Conservation (phyloP, 176 grass and related monocot genomes). For the Phoenix roebelenii region DNA sequence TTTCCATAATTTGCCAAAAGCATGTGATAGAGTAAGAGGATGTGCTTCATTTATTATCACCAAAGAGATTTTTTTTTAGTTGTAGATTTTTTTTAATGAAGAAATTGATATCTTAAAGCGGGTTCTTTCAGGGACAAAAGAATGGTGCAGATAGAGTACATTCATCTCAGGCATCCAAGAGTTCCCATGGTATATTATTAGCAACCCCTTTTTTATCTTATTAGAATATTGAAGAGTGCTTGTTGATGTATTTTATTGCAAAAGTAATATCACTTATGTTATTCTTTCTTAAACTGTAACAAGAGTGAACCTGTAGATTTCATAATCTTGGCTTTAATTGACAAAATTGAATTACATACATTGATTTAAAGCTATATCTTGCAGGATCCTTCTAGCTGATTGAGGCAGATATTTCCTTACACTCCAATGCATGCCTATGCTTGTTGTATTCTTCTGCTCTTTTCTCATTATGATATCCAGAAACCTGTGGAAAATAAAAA, state of each 20-base stretch:
- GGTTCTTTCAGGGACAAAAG: constrained; percentile 9
- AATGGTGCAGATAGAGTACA: constrained; percentile 26
- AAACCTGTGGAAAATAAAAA: no score
- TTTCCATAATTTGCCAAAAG: constrained; percentile 15
- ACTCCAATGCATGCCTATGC: no score
- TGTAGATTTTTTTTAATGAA: neutral
- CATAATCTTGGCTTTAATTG: no score
- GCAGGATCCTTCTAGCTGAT: no score
- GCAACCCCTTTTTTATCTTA: neutral
- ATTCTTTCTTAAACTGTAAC: no score
- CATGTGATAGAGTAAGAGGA: constrained; percentile 15
- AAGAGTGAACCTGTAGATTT: no score
- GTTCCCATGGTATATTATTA: constrained; percentile 27
- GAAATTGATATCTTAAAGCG: neutral
- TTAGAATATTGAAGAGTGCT: neutral
- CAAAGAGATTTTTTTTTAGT: neutral
- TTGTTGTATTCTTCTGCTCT: no score
- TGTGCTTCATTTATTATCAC: neutral
- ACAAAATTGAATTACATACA: no score
- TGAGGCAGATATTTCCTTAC: no score
- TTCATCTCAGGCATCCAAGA: constrained; percentile 25
- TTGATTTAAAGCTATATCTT: no score
- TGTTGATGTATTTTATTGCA: constrained; percentile 13
- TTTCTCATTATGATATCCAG: no score
- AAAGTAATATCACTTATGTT: no score